Percentiles rank a stretch among this genome's conserved stretches.
Evolutionary conservation across 202 grass and related monocot species (phyloP).

Genomic region (Alloteropsis angusta): DNA sequence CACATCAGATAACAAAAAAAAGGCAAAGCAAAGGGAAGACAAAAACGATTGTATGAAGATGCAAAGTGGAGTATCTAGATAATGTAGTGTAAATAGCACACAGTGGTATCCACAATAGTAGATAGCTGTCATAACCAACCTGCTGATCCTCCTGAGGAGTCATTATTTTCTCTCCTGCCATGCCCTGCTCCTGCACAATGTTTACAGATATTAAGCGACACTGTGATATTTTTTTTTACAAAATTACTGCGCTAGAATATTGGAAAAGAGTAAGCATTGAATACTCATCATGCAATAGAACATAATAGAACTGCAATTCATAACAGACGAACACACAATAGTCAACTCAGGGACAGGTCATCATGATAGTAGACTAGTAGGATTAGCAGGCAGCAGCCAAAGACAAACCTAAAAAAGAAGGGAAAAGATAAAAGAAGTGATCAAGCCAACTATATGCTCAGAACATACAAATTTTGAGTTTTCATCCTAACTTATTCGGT

Average conservation of each 20-base stretch:
- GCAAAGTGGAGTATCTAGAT: not conserved
- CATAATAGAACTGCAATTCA: not conserved
- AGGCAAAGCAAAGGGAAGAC: not conserved
- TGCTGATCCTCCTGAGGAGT: slow-evolving; percentile 26
- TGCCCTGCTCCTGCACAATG: slow-evolving; percentile 37
- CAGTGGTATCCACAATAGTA: not conserved
- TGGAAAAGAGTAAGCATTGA: slow-evolving; percentile 3
- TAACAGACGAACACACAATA: not conserved
- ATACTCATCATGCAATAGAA: not conserved
- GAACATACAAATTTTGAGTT: not conserved
- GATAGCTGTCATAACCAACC: slow-evolving; percentile 23
- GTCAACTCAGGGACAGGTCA: not conserved
- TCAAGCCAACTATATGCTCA: not conserved
- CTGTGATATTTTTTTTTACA: slow-evolving; percentile 25
- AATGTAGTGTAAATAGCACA: not conserved
- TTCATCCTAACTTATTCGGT: not conserved
- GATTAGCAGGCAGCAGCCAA: too few relatives aligned
- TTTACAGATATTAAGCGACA: slow-evolving; percentile 26
- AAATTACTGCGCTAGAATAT: not conserved
- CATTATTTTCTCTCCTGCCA: slow-evolving; percentile 14
- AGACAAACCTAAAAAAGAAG: not conserved
- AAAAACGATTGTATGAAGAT: not conserved
- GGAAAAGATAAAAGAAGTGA: not conserved
- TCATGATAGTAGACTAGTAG: not conserved
- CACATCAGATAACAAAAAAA: slow-evolving; percentile 13